Evolutionary conservation across 2,329 filamentous ascomycete genomes (phyloP), one percentile per base, ranked within the genome.

Genomic region (Stagonosporopsis rhizophila): DNA sequence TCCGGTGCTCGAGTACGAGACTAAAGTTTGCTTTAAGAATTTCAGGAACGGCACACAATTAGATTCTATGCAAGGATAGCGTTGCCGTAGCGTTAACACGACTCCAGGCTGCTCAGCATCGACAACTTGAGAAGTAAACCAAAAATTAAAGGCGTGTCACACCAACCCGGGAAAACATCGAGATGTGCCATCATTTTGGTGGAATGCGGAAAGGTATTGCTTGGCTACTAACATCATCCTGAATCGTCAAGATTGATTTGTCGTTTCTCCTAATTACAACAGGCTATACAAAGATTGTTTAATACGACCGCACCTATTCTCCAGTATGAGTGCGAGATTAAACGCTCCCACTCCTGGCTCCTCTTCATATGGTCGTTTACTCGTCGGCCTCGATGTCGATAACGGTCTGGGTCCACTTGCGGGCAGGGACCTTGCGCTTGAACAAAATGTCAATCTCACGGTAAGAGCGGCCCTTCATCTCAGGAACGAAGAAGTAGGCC

Each of bases 331-430:
- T 4, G 20, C 12, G 22, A 35, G n/a, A 30, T 7, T 9, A 20
- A 7, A n/a, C 19, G 25, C 28, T 30, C 23, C 23, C 17, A 34
- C 14, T 37, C 34, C 27, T 20, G 34, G 9, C 27, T 41, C 41
- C 42, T 40, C 15, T 44, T 41, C 15, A 41, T 3, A 3, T 47
- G n/a, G 32, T 20, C 34, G 25, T 35, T 52, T 88, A 89, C 79
- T 87, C 83, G 72, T 89, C 85, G 67, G 87, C 86, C 20, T 82
- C 71, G 51, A 87, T 73, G 66, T 87, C 82, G 70, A 89, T 64
- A 1, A 76, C 75, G 0, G 83, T 86, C 72, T 82, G 71, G 73
- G 79, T 83, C 81, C 80, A 84, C 67, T 85, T 68, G 69, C 85
- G 81, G 64, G 85, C 85, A 0, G 72, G 79, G 27, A 87, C 72